Percentiles rank a stretch among this genome's conserved stretches.
phyloP scores from a whole-genome alignment of 352 stramenopile genomes.

The Thraustochytrium sp. region DNA sequence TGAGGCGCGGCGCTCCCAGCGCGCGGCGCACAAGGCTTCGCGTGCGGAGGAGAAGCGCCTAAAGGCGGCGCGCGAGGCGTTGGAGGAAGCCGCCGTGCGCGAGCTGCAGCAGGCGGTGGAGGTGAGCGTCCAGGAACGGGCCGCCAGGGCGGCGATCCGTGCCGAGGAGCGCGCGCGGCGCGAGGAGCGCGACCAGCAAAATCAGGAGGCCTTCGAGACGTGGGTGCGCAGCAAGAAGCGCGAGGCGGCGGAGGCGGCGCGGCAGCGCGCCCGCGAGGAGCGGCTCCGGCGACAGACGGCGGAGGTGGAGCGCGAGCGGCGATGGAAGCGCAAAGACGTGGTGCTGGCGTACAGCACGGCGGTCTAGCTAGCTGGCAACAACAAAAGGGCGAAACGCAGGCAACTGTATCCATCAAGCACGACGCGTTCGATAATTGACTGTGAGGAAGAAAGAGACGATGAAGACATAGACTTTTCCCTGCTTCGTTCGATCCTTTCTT shows the following conservation, averaged over 20 bases:
- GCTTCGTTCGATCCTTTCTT: too few relatives aligned
- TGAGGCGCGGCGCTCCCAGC: background rate
- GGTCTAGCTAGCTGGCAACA: too few relatives aligned
- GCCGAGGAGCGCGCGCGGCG: background rate
- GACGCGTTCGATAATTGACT: too few relatives aligned
- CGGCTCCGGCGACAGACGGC: background rate
- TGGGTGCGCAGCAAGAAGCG: background rate
- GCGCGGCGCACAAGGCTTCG: background rate
- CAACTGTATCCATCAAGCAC: too few relatives aligned
- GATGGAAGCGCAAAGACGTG: background rate
- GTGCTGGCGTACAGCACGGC: background rate
- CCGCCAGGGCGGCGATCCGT: background rate
- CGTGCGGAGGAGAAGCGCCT: background rate
- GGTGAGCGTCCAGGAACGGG: background rate
- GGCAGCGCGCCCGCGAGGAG: background rate
- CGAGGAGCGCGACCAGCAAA: background rate
- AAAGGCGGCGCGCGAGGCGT: background rate
- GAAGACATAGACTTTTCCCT: too few relatives aligned
- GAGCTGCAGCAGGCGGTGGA: background rate
- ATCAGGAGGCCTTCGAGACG: background rate
- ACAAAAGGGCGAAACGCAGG: background rate
- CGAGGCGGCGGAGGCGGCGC: background rate
- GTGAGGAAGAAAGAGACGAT: too few relatives aligned
- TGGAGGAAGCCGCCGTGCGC: background rate
- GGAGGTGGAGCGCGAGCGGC: background rate